phyloP scores from a whole-genome alignment of 257 asterid genomes.

The Gentiana macrophylla region DNA sequence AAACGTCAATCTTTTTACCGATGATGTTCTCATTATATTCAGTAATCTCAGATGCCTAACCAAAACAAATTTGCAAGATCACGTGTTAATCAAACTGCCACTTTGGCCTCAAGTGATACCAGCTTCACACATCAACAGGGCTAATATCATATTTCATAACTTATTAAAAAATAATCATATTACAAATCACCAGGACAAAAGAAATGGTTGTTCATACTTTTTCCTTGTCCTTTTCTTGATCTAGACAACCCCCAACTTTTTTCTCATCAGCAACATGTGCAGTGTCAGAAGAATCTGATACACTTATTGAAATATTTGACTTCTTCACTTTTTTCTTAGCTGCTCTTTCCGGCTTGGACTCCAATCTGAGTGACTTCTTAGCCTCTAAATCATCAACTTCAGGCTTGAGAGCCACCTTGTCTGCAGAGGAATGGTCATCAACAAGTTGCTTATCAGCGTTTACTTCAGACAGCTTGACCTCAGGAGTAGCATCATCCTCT shows the following conservation, averaged over 20 bases:
- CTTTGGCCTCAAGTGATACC: too few relatives aligned
- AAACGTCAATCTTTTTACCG: constrained; percentile 71
- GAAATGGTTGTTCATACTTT: constrained; percentile 19
- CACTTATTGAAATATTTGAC: constrained; percentile 18
- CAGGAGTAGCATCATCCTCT: constrained; percentile 5
- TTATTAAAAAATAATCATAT: too few relatives aligned
- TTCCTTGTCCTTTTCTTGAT: constrained; percentile 15
- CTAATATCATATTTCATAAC: too few relatives aligned
- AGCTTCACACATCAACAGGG: too few relatives aligned
- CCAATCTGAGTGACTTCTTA: constrained; percentile 23
- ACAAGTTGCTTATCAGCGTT: constrained; percentile 25
- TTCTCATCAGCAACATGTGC: constrained; percentile 23
- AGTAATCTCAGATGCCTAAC: constrained; percentile 40
- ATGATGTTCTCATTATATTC: constrained; percentile 46
- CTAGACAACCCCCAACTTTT: constrained; percentile 34
- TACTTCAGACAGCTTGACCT: constrained; percentile 15
- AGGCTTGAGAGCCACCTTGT: constrained; percentile 26
- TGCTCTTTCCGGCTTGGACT: constrained; percentile 16
- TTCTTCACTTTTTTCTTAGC: constrained; percentile 18
- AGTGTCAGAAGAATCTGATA: constrained; percentile 31
- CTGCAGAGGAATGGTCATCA: constrained; percentile 24
- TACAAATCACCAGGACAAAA: too few relatives aligned
- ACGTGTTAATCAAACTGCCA: neutral
- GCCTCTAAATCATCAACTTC: constrained; percentile 36
- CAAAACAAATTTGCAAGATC: constrained; percentile 6